Percentiles rank a stretch among this genome's conserved stretches.
phyloP scores from a whole-genome alignment of 1,139 yeast genomes.

The Kazachstania sp. region DNA sequence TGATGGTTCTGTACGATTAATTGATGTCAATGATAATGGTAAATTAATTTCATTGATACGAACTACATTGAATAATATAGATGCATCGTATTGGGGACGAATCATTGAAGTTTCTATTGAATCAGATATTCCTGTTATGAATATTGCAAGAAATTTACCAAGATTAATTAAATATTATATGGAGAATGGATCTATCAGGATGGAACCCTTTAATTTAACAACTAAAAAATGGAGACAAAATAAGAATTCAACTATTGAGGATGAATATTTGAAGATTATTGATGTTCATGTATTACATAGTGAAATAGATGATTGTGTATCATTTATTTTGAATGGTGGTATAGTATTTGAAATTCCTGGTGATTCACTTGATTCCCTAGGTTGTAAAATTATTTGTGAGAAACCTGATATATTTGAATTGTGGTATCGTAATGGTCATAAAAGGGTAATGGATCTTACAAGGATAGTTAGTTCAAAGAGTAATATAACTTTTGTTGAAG shows the following conservation, averaged over 20 bases:
- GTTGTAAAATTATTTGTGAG: not conserved
- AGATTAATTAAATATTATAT: conserved; percentile 1
- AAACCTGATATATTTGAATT: conserved; percentile 7
- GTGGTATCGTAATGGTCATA: conserved; percentile 12
- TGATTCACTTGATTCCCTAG: not conserved
- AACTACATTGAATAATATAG: not conserved
- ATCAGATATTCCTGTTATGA: not conserved
- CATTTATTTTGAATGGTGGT: conserved; percentile 6
- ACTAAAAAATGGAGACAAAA: conserved; percentile 4
- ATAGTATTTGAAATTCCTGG: not conserved
- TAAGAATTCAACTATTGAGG: not conserved
- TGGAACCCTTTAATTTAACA: not conserved
- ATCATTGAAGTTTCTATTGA: not conserved
- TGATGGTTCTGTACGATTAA: conserved; percentile 23
- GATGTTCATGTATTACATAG: conserved; percentile 11
- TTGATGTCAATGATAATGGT: conserved; percentile 23
- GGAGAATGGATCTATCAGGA: not conserved
- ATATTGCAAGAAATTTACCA: conserved; percentile 1
- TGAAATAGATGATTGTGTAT: conserved; percentile 1
- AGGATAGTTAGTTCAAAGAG: not conserved
- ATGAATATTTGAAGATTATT: not conserved
- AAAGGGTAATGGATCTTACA: conserved; percentile 5
- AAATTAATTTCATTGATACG: conserved; percentile 20
- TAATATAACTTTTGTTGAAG: conserved; percentile 4
- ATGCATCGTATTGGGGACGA: not conserved